Percentiles rank a stretch among this genome's conserved stretches.
Evolutionary conservation across 1,284 basidiomycete genomes (phyloP).

Genomic region (Phlebopus sp.): DNA sequence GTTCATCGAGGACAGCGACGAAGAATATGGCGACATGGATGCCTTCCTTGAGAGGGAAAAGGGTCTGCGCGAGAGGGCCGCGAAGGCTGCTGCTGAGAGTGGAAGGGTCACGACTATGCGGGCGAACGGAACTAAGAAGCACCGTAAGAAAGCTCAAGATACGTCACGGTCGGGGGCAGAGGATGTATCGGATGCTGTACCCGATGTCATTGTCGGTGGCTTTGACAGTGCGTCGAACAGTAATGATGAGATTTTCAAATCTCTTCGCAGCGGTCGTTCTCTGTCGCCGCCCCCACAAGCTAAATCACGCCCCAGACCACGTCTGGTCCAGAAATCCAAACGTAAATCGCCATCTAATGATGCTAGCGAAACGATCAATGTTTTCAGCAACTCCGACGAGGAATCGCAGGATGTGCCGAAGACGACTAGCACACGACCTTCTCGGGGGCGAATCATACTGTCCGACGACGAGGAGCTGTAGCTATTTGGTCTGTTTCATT

Average conservation of each 20-base stretch:
- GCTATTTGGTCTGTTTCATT: constrained; percentile 7
- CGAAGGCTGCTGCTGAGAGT: constrained; percentile 45
- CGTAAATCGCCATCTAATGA: neutral
- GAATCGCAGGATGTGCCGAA: constrained; percentile 5
- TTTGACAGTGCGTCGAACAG: constrained; percentile 7
- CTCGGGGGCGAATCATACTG: constrained; percentile 36
- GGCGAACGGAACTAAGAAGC: constrained; percentile 67
- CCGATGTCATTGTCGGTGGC: constrained; percentile 12
- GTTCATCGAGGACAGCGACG: constrained; percentile 89
- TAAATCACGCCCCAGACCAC: constrained; percentile 29
- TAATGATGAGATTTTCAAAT: constrained; percentile 25
- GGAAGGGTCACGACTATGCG: constrained; percentile 56
- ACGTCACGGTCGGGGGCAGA: constrained; percentile 8
- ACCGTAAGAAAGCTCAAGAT: constrained; percentile 38
- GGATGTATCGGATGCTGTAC: neutral
- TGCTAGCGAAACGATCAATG: constrained; percentile 12
- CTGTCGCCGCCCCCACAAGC: constrained; percentile 14
- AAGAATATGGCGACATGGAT: constrained; percentile 71
- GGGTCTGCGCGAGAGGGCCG: constrained; percentile 47
- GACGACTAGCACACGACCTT: constrained; percentile 10
- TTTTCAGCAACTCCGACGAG: constrained; percentile 26
- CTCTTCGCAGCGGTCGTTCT: constrained; percentile 26
- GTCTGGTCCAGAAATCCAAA: constrained; percentile 21
- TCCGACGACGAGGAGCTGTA: constrained; percentile 46
- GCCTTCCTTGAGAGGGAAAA: constrained; percentile 79